phyloP scores from a whole-genome alignment of 2,329 filamentous ascomycete species.

The Chaetomiaceae sp. region DNA sequence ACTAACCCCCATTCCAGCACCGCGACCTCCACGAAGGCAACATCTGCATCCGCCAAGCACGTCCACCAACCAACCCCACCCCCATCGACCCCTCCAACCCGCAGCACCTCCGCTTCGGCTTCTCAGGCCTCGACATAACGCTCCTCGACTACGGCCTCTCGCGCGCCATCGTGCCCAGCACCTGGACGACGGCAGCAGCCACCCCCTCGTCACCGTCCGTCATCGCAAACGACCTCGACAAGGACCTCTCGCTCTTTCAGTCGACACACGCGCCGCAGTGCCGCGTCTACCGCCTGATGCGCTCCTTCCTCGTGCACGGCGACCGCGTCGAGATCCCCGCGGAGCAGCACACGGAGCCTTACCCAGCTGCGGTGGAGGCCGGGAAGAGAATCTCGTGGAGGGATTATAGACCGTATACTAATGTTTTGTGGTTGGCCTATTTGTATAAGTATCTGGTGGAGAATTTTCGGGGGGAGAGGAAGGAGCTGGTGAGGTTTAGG shows the following conservation, averaged over 20 bases:
- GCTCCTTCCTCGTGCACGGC: constrained; percentile 48
- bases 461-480: constrained; percentile 43
- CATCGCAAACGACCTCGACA: constrained; percentile 50
- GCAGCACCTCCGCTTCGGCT: constrained; percentile 43
- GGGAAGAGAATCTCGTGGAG: constrained; percentile 45
- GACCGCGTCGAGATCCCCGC: constrained; percentile 46
- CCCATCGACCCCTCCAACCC: constrained; percentile 19
- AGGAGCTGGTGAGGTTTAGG: constrained; percentile 41
- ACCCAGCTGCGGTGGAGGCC: constrained; percentile 34
- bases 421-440: constrained; percentile 60
- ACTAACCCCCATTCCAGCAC: constrained; percentile 37
- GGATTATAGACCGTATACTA: constrained; percentile 53
- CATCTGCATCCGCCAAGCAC: constrained; percentile 47
- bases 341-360: constrained; percentile 40
- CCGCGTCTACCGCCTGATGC: constrained; percentile 56
- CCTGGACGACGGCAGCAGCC: too few relatives aligned
- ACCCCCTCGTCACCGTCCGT: background rate
- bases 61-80: constrained; percentile 28
- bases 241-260: constrained; percentile 53
- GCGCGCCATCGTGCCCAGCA: constrained; percentile 41
- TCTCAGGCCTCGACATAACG: constrained; percentile 56
- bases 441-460: constrained; percentile 48
- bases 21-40: constrained; percentile 62
- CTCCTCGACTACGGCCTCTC: constrained; percentile 62
- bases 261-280: constrained; percentile 56